These are phyloP conservation scores for Stenocarpella maydis DNA, from an alignment of 2,329 filamentous ascomycete species.

Conservation along the genomic window DNA sequence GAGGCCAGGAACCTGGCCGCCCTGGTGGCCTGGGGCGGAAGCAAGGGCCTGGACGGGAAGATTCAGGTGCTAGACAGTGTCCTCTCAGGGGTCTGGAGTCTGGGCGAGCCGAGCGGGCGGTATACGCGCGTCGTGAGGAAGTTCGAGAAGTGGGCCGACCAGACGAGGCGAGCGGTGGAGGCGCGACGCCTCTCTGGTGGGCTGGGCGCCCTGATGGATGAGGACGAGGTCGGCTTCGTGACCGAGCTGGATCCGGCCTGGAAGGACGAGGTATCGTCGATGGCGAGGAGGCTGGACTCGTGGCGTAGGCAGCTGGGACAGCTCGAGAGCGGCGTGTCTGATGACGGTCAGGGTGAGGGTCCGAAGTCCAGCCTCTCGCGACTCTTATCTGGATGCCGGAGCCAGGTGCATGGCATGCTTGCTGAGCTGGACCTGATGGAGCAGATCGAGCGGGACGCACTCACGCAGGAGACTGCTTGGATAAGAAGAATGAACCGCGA, in stretches of 20 bases:
- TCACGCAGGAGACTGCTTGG: conserved; percentile 65
- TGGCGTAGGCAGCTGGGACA: conserved; percentile 59
- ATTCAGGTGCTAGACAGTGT: conserved; percentile 66
- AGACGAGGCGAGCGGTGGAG: conserved; percentile 55
- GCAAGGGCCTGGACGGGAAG: conserved; percentile 59
- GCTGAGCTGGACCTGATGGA: conserved; percentile 70
- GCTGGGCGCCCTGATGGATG: conserved; percentile 38
- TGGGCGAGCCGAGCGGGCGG: conserved; percentile 64
- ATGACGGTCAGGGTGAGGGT: conserved; percentile 31
- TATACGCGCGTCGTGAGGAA: conserved; percentile 62
- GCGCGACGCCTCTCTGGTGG: conserved; percentile 50
- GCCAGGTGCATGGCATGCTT: conserved; percentile 66
- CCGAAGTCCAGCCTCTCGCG: conserved; percentile 50
- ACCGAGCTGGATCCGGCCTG: conserved; percentile 64
- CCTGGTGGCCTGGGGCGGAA: conserved; percentile 59
- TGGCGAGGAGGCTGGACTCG: conserved; percentile 62
- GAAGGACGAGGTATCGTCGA: conserved; percentile 63
- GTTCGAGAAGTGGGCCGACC: conserved; percentile 68
- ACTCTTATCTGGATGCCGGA: conserved; percentile 57
- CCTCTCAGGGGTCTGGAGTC: conserved; percentile 63
- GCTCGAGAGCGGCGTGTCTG: conserved; percentile 45
- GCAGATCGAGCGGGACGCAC: conserved; percentile 65
- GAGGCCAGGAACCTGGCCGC: conserved; percentile 62
- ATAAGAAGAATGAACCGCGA: conserved; percentile 61
- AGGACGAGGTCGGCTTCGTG: conserved; percentile 56